These are phyloP conservation scores for Rhizopus stolonifer DNA, from an alignment of 371 early-diverging fungal genomes.

Conservation along the genomic window DNA sequence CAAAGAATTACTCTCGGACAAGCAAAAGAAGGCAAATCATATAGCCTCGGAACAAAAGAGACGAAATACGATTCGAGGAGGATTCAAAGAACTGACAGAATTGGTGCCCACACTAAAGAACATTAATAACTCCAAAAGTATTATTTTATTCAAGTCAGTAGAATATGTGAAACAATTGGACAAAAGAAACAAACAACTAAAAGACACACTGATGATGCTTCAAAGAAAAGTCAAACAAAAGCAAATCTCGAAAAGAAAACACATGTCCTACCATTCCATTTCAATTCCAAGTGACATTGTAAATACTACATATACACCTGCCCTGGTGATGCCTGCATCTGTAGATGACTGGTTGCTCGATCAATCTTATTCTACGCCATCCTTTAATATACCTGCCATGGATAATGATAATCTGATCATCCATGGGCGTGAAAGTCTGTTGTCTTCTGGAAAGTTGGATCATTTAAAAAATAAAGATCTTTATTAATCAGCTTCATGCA, in stretches of 20 bases:
- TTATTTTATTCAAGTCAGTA: constrained; percentile 47
- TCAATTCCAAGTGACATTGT: constrained; percentile 23
- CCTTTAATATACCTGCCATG: constrained; percentile 35
- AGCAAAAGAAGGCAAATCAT: constrained; percentile 81
- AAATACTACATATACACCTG: background rate
- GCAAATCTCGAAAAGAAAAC: background rate
- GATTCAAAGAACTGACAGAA: constrained; percentile 76
- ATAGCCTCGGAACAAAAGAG: constrained; percentile 87
- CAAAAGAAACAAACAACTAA: constrained; percentile 30
- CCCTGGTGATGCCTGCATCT: constrained; percentile 15
- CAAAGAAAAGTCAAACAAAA: constrained; percentile 17
- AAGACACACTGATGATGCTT: constrained; percentile 8
- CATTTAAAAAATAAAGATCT: constrained; percentile 18
- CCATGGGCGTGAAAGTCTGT: constrained; percentile 23
- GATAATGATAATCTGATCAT: constrained; percentile 15
- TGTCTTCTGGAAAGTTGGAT: constrained; percentile 28
- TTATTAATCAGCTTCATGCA: constrained; percentile 31
- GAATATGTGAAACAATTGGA: constrained; percentile 43
- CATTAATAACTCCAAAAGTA: constrained; percentile 51
- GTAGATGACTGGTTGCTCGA: constrained; percentile 1
- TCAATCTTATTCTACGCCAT: constrained; percentile 13
- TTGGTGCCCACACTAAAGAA: constrained; percentile 72
- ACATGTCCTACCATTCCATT: constrained; percentile 22
- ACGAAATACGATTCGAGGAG: constrained; percentile 76
- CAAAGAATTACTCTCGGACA: constrained; percentile 50